Percentiles rank a stretch among this genome's conserved stretches.
These are phyloP conservation scores for Talaromyces sp. DNA, from an alignment of 2,329 filamentous ascomycete species.

Conservation along the genomic window DNA sequence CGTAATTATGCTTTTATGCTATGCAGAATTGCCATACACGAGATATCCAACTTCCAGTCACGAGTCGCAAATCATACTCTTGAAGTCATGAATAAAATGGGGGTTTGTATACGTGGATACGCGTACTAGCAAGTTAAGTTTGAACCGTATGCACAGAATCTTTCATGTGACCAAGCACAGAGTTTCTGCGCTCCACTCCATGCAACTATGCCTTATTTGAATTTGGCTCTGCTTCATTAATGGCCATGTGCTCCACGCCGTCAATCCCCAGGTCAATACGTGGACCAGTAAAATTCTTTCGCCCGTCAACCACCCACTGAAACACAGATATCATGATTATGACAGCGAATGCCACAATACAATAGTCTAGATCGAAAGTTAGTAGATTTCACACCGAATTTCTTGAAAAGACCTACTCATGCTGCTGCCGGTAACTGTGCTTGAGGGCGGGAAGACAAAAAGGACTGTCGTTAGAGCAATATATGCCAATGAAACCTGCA, in stretches of 20 bases:
- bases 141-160: no score
- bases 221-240: background rate
- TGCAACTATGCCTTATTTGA: background rate
- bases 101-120: no score
- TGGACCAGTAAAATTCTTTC: slow-evolving; percentile 62
- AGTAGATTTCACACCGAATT: background rate
- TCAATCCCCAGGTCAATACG: slow-evolving; percentile 41
- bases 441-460: slow-evolving; percentile 71
- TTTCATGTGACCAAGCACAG: no score
- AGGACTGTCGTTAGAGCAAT: slow-evolving; percentile 70
- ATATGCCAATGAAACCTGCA: slow-evolving; percentile 60
- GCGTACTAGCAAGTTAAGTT: no score
- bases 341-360: slow-evolving; percentile 57
- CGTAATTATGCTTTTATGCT: background rate
- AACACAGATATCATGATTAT: slow-evolving; percentile 59
- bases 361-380: slow-evolving; percentile 33
- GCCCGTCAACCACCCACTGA: slow-evolving; percentile 63
- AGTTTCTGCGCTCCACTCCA: no score
- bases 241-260: slow-evolving; percentile 6
- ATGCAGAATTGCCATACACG: no score
- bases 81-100: no score
- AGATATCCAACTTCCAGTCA: no score
- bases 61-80: no score
- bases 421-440: slow-evolving; percentile 65
- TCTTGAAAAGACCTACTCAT: slow-evolving; percentile 60